Base-by-base conservation (phyloP, 768 basidiomycete species). In the Termitomyces sp. region DNA sequence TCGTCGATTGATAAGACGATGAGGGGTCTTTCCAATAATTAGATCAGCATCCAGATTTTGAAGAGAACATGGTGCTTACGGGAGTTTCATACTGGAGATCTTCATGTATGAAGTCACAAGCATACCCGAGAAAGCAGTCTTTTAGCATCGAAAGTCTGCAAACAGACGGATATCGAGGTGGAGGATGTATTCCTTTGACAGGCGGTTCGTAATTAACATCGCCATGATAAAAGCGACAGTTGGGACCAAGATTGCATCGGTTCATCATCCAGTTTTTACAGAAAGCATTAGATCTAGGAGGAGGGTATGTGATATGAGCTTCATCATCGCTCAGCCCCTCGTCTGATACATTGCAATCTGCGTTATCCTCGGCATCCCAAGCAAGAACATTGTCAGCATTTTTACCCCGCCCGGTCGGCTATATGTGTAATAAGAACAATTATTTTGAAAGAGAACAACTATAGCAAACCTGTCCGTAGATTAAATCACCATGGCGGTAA, bases 121-220 rank as follows among this genome's bases (percentile, higher is more conserved):
- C 48, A 32, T 56, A 61, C 18, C 52, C 54, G 7, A 43, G 58
- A 20, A 36, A 48, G 20, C 63, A 63, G 10, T 57, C 43, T 2
- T 43, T 44, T 2, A 54, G 20, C 45, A 36, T 47, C 58, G 57
- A 61, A 5, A 12, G 49, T 30, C 22, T 24, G 22, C 63, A 63
- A 7, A 48, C 44, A 10, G 22, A 12, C 14, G 57, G 26, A 53
- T 53, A 59, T 22, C 44, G 58, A n/a, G 63, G 63, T 9, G 61
- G 58, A 14, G 63, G 61, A 40, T 64, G 61, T 20, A 64, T 51
- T 14, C 63, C 63, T 50, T 51, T 14, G 22, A 62, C 56, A n/a
- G 63, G 61, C 2, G 61, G 61, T 16, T 60, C 46, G 42, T 64
- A 64, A 18, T 62, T 55, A 40, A 64, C 40, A 24, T 64, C 63